A percentile compares a stretch with the other conserved stretches of the same genome.
These are phyloP conservation scores for Sarocladium strictum DNA, from an alignment of 2,329 filamentous ascomycete species.

Conservation along the genomic window DNA sequence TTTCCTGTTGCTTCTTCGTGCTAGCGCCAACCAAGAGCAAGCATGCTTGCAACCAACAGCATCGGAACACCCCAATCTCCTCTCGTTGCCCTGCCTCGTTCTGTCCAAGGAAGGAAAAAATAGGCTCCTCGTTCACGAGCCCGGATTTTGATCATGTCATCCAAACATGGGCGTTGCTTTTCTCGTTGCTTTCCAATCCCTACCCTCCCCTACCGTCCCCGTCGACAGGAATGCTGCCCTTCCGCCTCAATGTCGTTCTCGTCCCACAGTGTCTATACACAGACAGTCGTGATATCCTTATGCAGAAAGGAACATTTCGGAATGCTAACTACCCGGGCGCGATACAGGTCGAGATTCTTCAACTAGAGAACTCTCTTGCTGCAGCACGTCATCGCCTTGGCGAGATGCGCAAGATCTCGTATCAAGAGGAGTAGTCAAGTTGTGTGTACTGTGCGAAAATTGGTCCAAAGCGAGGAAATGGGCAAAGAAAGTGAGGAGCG, in stretches of 20 bases:
- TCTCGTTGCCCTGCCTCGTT: background rate
- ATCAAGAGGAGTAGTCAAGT: slow-evolving; percentile 62
- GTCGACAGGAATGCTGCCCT: background rate
- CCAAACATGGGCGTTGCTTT: background rate
- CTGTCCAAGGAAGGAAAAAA: background rate
- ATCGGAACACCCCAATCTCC: background rate
- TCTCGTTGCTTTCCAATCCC: background rate
- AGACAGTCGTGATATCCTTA: too few relatives aligned
- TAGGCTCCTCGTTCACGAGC: background rate
- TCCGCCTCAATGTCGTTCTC: background rate
- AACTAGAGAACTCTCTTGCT: slow-evolving; percentile 81
- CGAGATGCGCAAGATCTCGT: slow-evolving; percentile 97
- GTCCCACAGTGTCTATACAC: too few relatives aligned
- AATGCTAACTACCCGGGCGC: background rate
- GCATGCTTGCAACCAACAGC: background rate
- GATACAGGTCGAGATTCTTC: slow-evolving; percentile 87
- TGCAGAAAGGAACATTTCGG: too few relatives aligned
- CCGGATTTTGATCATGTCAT: slow-evolving; percentile 1
- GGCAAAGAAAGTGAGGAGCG: background rate
- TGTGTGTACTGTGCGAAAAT: too few relatives aligned
- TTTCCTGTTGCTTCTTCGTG: background rate
- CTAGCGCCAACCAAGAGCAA: slow-evolving; percentile 7
- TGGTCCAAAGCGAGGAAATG: background rate
- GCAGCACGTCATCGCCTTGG: slow-evolving; percentile 77
- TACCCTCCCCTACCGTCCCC: background rate